Conservation (phyloP, 169 alveolate species). For the Besnoitia besnoiti region DNA sequence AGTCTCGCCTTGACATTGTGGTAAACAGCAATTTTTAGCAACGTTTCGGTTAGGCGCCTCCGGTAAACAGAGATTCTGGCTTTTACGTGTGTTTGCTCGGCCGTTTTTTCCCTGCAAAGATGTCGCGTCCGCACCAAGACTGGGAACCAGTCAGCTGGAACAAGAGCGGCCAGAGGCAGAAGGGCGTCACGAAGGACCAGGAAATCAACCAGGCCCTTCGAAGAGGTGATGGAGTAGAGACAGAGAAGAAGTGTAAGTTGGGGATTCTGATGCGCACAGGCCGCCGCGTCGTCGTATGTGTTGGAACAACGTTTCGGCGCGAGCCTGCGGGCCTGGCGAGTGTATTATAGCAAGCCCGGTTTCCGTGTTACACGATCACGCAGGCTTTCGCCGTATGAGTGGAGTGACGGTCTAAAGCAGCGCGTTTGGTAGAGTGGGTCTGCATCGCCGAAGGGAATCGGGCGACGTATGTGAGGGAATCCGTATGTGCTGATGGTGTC, state of each 20-base stretch:
- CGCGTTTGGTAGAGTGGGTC: too few relatives aligned
- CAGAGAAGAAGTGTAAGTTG: slow-evolving; percentile 69
- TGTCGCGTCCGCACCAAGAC: slow-evolving; percentile 65
- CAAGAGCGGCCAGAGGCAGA: slow-evolving; percentile 64
- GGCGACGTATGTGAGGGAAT: too few relatives aligned
- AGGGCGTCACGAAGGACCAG: slow-evolving; percentile 65
- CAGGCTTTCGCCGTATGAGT: too few relatives aligned
- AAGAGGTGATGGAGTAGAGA: slow-evolving; percentile 67
- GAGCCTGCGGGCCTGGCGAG: too few relatives aligned
- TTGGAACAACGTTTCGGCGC: not conserved
- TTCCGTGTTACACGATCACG: too few relatives aligned
- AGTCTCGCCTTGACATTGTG: too few relatives aligned
- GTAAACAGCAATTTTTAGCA: too few relatives aligned
- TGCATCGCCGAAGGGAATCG: too few relatives aligned
- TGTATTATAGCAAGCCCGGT: too few relatives aligned
- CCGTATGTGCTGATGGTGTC: too few relatives aligned
- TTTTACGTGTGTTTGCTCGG: not conserved
- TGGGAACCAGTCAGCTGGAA: slow-evolving; percentile 73
- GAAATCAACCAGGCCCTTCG: slow-evolving; percentile 73
- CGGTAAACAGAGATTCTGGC: not conserved
- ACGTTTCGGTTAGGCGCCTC: too few relatives aligned
- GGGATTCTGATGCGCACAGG: not conserved
- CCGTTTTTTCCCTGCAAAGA: not conserved
- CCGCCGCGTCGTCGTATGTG: not conserved
- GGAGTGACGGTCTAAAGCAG: too few relatives aligned